Evolutionary conservation across 1,284 basidiomycete species (phyloP).

Genomic region (Anthracocystis walkeri): DNA sequence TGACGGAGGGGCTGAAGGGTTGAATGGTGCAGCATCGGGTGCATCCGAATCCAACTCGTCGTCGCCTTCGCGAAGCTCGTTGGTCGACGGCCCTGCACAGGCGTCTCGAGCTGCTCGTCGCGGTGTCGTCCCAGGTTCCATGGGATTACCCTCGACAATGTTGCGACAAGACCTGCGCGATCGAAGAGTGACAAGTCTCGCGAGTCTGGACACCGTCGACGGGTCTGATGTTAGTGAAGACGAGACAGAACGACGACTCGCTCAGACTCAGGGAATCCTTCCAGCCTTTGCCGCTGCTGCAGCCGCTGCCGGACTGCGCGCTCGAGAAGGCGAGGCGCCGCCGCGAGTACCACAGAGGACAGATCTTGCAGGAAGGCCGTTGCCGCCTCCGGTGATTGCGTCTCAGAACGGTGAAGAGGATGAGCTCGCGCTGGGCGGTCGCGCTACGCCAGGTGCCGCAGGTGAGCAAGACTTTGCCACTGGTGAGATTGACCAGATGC

Average conservation of each 20-base stretch:
- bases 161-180: slow-evolving; percentile 43
- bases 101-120: slow-evolving; percentile 22
- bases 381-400: slow-evolving; percentile 66
- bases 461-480: slow-evolving; percentile 56
- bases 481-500: slow-evolving; percentile 64
- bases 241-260: slow-evolving; percentile 51
- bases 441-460: slow-evolving; percentile 45
- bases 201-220: slow-evolving; percentile 57
- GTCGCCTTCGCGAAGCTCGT: slow-evolving; percentile 27
- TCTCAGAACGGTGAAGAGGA: slow-evolving; percentile 51
- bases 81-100: slow-evolving; percentile 18
- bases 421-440: slow-evolving; percentile 50
- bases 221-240: slow-evolving; percentile 60
- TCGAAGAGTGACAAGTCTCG: slow-evolving; percentile 55
- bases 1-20: not conserved
- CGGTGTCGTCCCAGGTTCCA: slow-evolving; percentile 38
- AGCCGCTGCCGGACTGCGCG: slow-evolving; percentile 31
- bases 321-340: slow-evolving; percentile 31
- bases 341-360: slow-evolving; percentile 50
- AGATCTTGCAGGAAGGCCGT: slow-evolving; percentile 55
- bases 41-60: slow-evolving; percentile 12
- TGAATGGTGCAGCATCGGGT: not conserved
- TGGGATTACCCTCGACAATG: slow-evolving; percentile 47
- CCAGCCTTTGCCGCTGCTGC: slow-evolving; percentile 43
- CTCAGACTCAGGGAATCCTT: slow-evolving; percentile 41